Conservation (phyloP, 352 stramenopile species). For the Phytopythium vexans region DNA sequence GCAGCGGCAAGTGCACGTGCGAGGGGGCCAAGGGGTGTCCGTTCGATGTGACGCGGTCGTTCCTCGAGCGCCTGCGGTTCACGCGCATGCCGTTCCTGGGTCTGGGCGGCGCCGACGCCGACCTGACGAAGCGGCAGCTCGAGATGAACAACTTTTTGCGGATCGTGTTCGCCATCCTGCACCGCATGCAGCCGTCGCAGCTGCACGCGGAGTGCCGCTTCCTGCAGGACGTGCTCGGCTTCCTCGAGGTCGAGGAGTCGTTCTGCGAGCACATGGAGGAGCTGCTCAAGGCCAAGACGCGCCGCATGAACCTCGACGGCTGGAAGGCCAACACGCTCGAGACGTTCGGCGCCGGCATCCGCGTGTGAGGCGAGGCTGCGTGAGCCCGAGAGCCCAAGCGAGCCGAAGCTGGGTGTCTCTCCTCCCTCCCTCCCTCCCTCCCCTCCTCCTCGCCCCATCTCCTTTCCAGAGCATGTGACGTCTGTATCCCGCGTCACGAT, state of each 20-base stretch:
- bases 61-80: constrained; percentile 74
- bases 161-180: constrained; percentile 77
- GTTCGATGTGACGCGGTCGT: constrained; percentile 69
- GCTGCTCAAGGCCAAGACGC: constrained; percentile 54
- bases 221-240: constrained; percentile 73
- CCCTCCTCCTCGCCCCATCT: neutral
- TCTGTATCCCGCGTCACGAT: constrained; percentile 23
- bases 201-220: constrained; percentile 77
- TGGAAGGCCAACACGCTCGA: constrained; percentile 76
- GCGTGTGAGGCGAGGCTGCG: constrained; percentile 20
- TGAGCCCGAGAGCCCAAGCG: too few species aligned
- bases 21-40: constrained; percentile 53
- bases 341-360: constrained; percentile 78
- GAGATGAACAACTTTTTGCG: constrained; percentile 86
- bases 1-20: constrained; percentile 52
- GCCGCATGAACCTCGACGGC: constrained; percentile 67
- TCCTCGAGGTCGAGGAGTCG: constrained; percentile 76
- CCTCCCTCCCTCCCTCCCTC: neutral
- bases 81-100: constrained; percentile 72
- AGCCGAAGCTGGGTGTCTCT: too few species aligned
- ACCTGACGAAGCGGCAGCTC: constrained; percentile 57
- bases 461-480: constrained; percentile 2
- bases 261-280: constrained; percentile 72
- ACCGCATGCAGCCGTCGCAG: constrained; percentile 62
- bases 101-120: constrained; percentile 29